Base-by-base conservation (phyloP, 495 filamentous ascomycete genomes). In the Lichenothelia convexa region DNA sequence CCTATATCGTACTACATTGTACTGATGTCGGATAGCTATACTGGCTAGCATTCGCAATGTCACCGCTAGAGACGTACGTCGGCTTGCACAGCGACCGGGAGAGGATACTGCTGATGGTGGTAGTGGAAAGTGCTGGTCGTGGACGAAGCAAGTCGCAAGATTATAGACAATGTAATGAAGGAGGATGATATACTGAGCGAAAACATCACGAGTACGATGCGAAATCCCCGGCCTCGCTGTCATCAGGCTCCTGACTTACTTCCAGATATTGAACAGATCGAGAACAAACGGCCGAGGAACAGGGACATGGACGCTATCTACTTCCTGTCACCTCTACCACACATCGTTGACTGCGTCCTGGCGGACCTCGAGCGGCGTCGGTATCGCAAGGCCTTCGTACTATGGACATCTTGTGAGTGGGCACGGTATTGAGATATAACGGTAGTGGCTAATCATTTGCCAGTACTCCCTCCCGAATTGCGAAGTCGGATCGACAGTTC, bases 101-200 rank as follows among this genome's bases (percentile, higher is more conserved):
- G n/a, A n/a, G n/a, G n/a, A n/a, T n/a, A n/a, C n/a, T n/a, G n/a
- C n/a, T n/a, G n/a, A n/a, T n/a, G n/a, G n/a, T n/a, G n/a, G 35
- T 52, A 95, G 87, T 95, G 89, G 89, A 94, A 93, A 67, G 78
- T 93, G 45, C 59, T 95, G 48, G 78, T 97, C 21, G 58, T 91
- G 45, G 89, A 97, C 59, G 74, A 78, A 42, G 61, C 57, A 16
- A 81, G 79, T 53, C 75, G 72, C 51, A 78, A 74, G 50, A 61
- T 97, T 44, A 66, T 95, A 44, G 76, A 89, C 54, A 83, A 78
- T 65, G 79, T 81, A 18, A 71, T 85, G 48, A 85, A 80, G 44
- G 80, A 93, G 58, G 85, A 94, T 66, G 81, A 93, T 53, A 87
- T 97, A 38, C 75, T 97, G 53, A 86, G 89, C 53, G 67, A 84